Evolutionary conservation across 73 alveolate genomes (phyloP), one percentile per base, ranked within the genome.

Genomic region (Stentor coeruleus): DNA sequence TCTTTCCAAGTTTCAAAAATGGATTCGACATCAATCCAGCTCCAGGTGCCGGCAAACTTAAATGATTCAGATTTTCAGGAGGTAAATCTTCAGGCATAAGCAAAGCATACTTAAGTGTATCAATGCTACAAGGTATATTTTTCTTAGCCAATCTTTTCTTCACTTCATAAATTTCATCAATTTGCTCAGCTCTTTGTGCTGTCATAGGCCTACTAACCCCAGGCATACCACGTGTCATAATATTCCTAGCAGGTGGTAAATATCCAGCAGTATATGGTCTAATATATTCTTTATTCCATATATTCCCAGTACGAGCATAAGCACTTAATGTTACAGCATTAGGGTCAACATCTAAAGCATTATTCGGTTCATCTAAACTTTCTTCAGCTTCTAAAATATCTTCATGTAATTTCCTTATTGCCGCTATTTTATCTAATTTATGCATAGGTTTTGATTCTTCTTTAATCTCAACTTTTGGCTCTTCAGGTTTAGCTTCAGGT

Each of bases 141-240:
- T 66, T 20, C 2, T 40, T 66, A 28, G 79, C 79, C 79, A 66
- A 33, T 26, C 42, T 66, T 66, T 31, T 20, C 79, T 66, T 66
- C 26, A 66, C 79, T 33, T 66, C 79, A 1, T 20, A 20, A 20
- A 66, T 1, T 2, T 66, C 79, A 28, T 66, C 79, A 20, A 66
- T 26, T 26, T 66, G 36, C 0, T 31, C 39, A 14, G n/a, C 14
- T 2, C 2, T 66, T 40, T 66, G 79, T 1, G 79, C 79, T 26
- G 79, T 66, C 2, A 66, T 2, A 66, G 79, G 79, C 2, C 79
- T 66, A 2, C 15, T 15, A 0, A 26, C 49, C 20, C 66, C 66
- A 6, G 6, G 6, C 28, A 49, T 20, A 66, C 26, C 42, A 28
- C 79, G n/a, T 26, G 14, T 20, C 1, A 37, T 66, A 15, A 20